Evolutionary conservation across 2,329 filamentous ascomycete genomes (phyloP), one percentile per base, ranked within the genome.

Genomic region (Trichophyton rubrum): DNA sequence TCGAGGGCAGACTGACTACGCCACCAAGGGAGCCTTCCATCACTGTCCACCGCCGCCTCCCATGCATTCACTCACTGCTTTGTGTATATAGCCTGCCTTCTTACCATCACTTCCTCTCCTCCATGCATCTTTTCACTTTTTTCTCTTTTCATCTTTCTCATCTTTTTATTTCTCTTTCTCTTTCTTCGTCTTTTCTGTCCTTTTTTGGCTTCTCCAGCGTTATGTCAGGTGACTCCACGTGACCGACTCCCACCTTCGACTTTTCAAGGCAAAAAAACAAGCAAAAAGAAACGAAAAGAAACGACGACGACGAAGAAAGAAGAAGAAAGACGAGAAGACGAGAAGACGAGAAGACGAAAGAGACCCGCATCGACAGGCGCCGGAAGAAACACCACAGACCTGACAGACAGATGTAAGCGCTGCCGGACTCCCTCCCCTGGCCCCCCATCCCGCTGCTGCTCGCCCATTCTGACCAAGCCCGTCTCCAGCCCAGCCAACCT

Each of bases 181-280:
- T 15, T 13, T 43, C 11, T 17, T 43, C 40, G 4, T 17, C n/a
- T 8, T 43, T 13, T 15, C 6, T 15, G 40, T 45, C 41, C 22
- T 17, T 20, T 4, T 13, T 9, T 6, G 0, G 1, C 11, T 38
- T 15, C 49, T n/a, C 17, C 49, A 30, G 33, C 33, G 33, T 51
- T 22, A 30, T 27, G 22, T 53, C 56, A 20, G 11, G 56, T 41
- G 35, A 59, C 35, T 43, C 24, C 57, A 59, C 57, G 57, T 59
- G 57, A 43, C 56, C 8, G 20, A 41, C 57, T 59, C 57, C 57
- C 57, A 59, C 57, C 33, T 55, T 55, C 49, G 49, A 55, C 49
- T 59, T 47, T 43, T 15, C 57, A 59, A 43, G 41, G 22, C 40
- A 47, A 59, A 49, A 43, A 20, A 17, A 11, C 27, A 55, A 55